Percentiles rank a stretch among this genome's conserved stretches.
phyloP scores from a whole-genome alignment of 768 basidiomycete species.

The Botryobasidium botryosum region DNA sequence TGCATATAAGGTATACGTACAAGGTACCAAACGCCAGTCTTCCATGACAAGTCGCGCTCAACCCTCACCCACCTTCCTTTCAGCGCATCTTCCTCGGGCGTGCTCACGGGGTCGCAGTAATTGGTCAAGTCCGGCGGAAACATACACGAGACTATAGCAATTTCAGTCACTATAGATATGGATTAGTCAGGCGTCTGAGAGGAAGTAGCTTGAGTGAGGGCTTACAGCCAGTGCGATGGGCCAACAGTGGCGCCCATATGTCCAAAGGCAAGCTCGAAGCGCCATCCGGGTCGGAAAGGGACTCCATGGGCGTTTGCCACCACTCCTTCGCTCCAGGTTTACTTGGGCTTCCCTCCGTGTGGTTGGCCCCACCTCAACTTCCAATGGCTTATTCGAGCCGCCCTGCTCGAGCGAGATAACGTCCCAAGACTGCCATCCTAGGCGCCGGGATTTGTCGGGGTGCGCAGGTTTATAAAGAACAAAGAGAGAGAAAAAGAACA shows the following conservation, averaged over 20 bases:
- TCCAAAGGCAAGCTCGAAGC: slow-evolving; percentile 62
- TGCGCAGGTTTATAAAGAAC: slow-evolving; percentile 5
- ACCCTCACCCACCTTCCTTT: slow-evolving; percentile 75
- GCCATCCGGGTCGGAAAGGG: slow-evolving; percentile 24
- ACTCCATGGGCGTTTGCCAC: slow-evolving; percentile 59
- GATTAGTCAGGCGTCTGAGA: not conserved
- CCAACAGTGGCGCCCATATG: slow-evolving; percentile 58
- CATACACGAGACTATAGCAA: slow-evolving; percentile 50
- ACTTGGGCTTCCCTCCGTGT: slow-evolving; percentile 1
- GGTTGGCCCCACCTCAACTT: not conserved
- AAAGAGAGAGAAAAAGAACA: not conserved
- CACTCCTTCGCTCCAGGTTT: slow-evolving; percentile 27
- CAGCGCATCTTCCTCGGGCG: slow-evolving; percentile 19
- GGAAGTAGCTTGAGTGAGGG: slow-evolving; percentile 11
- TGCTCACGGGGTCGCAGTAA: slow-evolving; percentile 53
- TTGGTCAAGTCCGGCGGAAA: slow-evolving; percentile 37
- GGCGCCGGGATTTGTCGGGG: slow-evolving; percentile 30
- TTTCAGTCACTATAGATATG: slow-evolving; percentile 51
- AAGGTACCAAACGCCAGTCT: slow-evolving; percentile 40
- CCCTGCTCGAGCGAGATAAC: slow-evolving; percentile 25
- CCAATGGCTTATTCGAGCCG: not conserved
- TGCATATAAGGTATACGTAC: slow-evolving; percentile 24
- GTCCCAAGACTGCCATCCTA: slow-evolving; percentile 90
- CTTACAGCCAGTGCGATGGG: slow-evolving; percentile 62
- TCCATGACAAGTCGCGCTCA: slow-evolving; percentile 55